Base-by-base conservation (phyloP, 139 green algal species). In the Limnomonas spitsbergensis region DNA sequence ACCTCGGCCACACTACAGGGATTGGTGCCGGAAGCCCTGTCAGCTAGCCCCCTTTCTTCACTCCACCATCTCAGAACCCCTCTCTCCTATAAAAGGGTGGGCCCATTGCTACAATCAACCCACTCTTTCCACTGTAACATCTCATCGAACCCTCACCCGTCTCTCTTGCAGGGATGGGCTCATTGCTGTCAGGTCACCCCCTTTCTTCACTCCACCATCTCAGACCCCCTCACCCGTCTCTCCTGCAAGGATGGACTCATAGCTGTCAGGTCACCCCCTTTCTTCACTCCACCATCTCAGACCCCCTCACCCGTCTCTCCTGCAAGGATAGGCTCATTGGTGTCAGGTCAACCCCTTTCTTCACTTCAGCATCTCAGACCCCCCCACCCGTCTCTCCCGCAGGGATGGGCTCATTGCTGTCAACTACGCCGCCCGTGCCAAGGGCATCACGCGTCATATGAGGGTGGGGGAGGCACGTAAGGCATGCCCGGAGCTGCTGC, bases 341-440 rank as follows among this genome's bases (percentile, higher is more conserved):
- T n/a, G n/a, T 97, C n/a, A n/a, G n/a, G n/a, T n/a, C n/a, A n/a
- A n/a, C n/a, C n/a, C 14, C 47, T 61, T 61, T 61, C 14, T 61
- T 61, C 14, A 14, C 47, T 61, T 29, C 14, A 61, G 47, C 14
- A 61, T 61, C 47, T 29, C 20, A 61, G 20, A 61, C 14, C 47
- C 14, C 47, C 20, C 47, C 20, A 61, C 20, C 14, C 56, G 4
- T 70, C 56, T 67, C 42, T 37, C n/a, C 24, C 29, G 2, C 42
- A 38, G 80, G 74, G 80, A 80, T 3, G 90, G 91, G 27, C 79
- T 97, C 1, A 93, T 94, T 36, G 91, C 92, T 3, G 89, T 97
- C 37, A 98, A 98, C 78, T 98, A 98, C 76, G 82, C 92, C 3
- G 95, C 95, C 0, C 72, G 95, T 0, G 88, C 85, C 0, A 35